A percentile compares a stretch with the other conserved stretches of the same genome.
Conservation (phyloP, 1,284 basidiomycete species). For the Ceratobasidium sp. region DNA sequence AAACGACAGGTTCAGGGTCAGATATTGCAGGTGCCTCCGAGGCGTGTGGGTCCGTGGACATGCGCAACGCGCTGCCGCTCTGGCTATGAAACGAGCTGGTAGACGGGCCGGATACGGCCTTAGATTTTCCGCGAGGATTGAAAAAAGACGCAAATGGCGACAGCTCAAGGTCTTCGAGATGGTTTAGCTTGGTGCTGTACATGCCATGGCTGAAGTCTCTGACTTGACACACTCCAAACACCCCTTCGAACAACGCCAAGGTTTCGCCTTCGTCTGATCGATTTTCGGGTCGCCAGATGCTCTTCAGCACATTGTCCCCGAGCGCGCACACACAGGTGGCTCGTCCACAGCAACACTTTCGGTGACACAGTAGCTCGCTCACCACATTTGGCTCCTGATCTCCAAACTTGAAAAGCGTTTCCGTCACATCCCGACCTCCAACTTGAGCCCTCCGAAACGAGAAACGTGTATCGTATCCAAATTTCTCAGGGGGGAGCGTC, state of each 20-base stretch:
- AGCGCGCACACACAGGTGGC: no score
- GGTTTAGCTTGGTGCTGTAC: not conserved
- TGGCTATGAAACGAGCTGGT: not conserved
- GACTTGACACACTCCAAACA: slow-evolving; percentile 27
- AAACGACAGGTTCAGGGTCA: no score
- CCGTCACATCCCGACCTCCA: not conserved
- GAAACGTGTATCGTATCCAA: not conserved
- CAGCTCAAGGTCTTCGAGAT: not conserved
- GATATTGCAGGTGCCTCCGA: not conserved
- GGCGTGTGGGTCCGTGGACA: not conserved
- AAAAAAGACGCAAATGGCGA: not conserved
- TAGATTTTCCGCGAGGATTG: not conserved
- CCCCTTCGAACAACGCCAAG: no score
- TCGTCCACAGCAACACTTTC: slow-evolving; percentile 8
- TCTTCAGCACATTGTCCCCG: no score
- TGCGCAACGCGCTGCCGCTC: not conserved
- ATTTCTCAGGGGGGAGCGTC: not conserved
- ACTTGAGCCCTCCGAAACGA: not conserved
- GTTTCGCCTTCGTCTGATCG: no score
- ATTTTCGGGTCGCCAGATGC: no score
- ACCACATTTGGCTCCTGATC: not conserved
- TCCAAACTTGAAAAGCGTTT: not conserved
- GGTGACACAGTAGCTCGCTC: slow-evolving; percentile 9
- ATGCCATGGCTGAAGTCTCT: not conserved
- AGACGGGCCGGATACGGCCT: no score